A percentile compares a stretch with the other conserved stretches of the same genome.
phyloP scores from a whole-genome alignment of 345 rosid species.

The Rhizophora apiculata region DNA sequence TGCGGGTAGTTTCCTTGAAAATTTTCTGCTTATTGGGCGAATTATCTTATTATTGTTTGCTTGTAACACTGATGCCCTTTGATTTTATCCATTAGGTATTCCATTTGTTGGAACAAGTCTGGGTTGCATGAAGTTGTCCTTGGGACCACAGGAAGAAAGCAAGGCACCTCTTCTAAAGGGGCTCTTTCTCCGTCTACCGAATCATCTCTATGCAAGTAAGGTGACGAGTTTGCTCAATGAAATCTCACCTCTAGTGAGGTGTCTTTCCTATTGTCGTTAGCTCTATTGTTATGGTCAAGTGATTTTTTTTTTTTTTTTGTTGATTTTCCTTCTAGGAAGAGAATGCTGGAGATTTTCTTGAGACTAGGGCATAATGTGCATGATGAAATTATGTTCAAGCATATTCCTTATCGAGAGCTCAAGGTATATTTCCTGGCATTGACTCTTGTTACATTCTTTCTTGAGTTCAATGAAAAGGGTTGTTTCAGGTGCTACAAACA shows the following conservation, averaged over 20 bases:
- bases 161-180: conserved; percentile 88
- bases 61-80: conserved; percentile 9
- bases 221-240: conserved; percentile 9
- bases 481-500: no score
- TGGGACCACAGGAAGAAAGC: conserved; percentile 93
- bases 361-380: conserved; percentile 26
- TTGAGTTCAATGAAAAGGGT: background rate
- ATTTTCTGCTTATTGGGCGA: background rate
- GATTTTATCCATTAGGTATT: conserved; percentile 51
- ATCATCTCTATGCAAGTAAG: conserved; percentile 90
- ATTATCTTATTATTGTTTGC: conserved; percentile 11
- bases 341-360: conserved; percentile 55
- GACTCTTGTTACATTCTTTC: background rate
- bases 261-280: background rate
- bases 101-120: conserved; percentile 81
- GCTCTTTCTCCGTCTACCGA: conserved; percentile 71
- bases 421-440: conserved; percentile 49
- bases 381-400: conserved; percentile 23
- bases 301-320: background rate
- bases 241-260: background rate
- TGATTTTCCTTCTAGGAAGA: conserved; percentile 35
- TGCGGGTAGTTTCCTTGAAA: conserved; percentile 60
- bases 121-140: conserved; percentile 89
- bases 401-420: conserved; percentile 58
- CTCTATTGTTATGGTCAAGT: background rate